Conservation (phyloP, 1,284 basidiomycete species). For the Ganoderma boninense region DNA sequence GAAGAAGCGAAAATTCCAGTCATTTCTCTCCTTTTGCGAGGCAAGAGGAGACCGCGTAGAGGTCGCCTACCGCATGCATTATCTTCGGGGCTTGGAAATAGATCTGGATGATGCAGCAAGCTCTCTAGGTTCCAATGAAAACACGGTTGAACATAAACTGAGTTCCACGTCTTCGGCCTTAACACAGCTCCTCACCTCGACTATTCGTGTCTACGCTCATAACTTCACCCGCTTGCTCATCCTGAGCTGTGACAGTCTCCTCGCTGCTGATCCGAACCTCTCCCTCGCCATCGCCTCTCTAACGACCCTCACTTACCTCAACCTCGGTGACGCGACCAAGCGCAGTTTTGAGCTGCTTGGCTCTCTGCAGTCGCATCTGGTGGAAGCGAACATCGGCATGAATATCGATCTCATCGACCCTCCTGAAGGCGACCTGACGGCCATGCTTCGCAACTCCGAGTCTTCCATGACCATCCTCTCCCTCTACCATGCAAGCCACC, state of each 20-base stretch:
- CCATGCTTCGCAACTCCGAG: not conserved
- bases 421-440: not conserved
- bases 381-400: not conserved
- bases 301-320: constrained; percentile 4
- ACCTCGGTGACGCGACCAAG: not conserved
- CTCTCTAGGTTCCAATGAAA: not conserved
- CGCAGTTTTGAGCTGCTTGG: not conserved
- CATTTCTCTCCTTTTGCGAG: not conserved
- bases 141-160: not conserved
- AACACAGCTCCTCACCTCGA: not conserved
- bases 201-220: not conserved
- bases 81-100: not conserved
- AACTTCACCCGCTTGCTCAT: not conserved
- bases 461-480: not conserved
- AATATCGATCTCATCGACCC: not conserved
- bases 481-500: not conserved
- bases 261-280: not conserved
- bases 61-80: not conserved
- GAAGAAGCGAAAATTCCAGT: not conserved
- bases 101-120: not conserved
- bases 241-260: not conserved
- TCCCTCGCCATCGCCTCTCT: not conserved
- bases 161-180: not conserved
- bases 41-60: not conserved
- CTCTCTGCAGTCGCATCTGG: not conserved